Evolutionary conservation across 495 filamentous ascomycete genomes (phyloP).

Genomic region (Hypoxylon lienhwacheense): DNA sequence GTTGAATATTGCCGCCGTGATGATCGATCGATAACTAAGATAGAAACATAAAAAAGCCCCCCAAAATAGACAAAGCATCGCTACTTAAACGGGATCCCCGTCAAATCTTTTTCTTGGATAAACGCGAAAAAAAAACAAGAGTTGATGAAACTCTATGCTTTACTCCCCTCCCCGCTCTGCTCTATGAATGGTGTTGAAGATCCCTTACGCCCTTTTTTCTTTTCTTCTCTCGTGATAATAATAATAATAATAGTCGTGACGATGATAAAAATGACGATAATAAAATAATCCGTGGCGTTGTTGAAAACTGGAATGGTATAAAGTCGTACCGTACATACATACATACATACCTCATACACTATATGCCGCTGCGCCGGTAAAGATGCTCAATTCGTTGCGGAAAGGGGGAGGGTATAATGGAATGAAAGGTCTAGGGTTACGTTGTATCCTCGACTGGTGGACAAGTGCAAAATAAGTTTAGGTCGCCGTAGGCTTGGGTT

Average conservation of each 20-base stretch:
- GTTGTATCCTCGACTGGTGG: constrained; percentile 73
- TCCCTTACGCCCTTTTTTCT: constrained; percentile 23
- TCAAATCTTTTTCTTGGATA: constrained; percentile 23
- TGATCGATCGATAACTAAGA: too few species aligned
- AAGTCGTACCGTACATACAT: too few species aligned
- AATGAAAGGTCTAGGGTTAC: too few species aligned
- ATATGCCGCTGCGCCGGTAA: constrained; percentile 18
- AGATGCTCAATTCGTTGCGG: constrained; percentile 8
- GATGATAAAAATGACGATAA: too few species aligned
- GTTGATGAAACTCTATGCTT: constrained; percentile 34
- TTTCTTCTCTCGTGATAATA: too few species aligned
- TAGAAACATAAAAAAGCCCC: too few species aligned
- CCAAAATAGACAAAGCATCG: too few species aligned
- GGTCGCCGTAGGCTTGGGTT: constrained; percentile 77
- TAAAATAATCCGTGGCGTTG: too few species aligned
- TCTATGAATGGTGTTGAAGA: constrained; percentile 29
- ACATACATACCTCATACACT: constrained; percentile 14
- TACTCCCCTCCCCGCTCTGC: background rate
- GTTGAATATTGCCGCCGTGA: too few species aligned
- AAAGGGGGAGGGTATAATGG: constrained; percentile 22
- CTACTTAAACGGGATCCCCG: too few species aligned
- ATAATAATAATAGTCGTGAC: too few species aligned
- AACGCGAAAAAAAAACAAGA: constrained; percentile 22
- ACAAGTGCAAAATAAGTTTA: constrained; percentile 95
- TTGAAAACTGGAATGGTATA: constrained; percentile 41